Evolutionary conservation across 495 filamentous ascomycete genomes (phyloP).

Genomic region (Podospora pseudopauciseta): DNA sequence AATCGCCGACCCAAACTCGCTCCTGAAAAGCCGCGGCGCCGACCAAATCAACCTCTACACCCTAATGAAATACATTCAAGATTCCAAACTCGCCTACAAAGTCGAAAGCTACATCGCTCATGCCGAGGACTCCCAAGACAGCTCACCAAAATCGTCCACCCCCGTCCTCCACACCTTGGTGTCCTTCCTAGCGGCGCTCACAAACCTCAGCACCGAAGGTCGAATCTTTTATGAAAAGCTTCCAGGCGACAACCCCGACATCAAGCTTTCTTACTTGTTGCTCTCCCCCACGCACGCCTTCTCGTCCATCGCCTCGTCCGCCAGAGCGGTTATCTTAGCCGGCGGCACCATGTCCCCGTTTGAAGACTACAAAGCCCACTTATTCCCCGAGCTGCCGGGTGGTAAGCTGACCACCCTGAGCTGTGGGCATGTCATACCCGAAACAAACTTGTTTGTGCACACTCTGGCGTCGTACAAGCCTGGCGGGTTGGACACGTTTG

Average conservation of each 20-base stretch:
- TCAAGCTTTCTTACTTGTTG: constrained; percentile 78
- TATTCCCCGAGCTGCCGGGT: constrained; percentile 71
- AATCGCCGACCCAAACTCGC: constrained; percentile 57
- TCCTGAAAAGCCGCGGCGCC: constrained; percentile 80
- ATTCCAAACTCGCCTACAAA: constrained; percentile 92
- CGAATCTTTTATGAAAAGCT: constrained; percentile 72
- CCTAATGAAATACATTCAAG: constrained; percentile 77
- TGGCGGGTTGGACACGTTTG: constrained; percentile 58
- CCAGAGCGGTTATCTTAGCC: constrained; percentile 83
- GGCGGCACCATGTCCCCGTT: constrained; percentile 98
- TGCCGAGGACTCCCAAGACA: constrained; percentile 45
- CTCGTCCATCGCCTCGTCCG: constrained; percentile 78
- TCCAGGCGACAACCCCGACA: constrained; percentile 33
- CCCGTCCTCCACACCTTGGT: constrained; percentile 82
- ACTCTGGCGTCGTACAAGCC: constrained; percentile 42
- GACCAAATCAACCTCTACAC: constrained; percentile 95
- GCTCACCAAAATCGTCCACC: constrained; percentile 40
- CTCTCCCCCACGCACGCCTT: constrained; percentile 94
- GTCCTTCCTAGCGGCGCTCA: constrained; percentile 75
- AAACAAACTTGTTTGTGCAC: constrained; percentile 73
- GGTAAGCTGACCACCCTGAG: constrained; percentile 73
- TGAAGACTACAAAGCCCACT: constrained; percentile 76
- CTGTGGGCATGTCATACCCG: constrained; percentile 91
- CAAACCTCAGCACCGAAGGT: constrained; percentile 85
- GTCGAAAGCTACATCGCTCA: constrained; percentile 80